A percentile compares a stretch with the other conserved stretches of the same genome.
phyloP scores from a whole-genome alignment of 2,329 filamentous ascomycete species.

The Chalara sp. region DNA sequence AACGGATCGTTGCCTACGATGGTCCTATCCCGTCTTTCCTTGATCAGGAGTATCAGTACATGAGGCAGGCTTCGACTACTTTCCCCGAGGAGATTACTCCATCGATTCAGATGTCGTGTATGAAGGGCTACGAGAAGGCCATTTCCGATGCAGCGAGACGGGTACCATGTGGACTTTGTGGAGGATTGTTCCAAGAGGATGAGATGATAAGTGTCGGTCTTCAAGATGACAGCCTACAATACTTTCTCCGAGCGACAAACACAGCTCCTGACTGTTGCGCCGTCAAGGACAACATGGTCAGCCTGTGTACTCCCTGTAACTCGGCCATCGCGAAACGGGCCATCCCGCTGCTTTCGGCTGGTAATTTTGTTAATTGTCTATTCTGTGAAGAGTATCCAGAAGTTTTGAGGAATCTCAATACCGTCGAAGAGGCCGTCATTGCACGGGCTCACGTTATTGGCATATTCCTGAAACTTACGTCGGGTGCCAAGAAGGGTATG shows the following conservation, averaged over 20 bases:
- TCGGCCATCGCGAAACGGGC: constrained; percentile 6
- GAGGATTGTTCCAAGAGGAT: constrained; percentile 5
- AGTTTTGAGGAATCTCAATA: constrained; percentile 7
- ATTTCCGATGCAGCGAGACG: constrained; percentile 7
- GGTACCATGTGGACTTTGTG: constrained; percentile 4
- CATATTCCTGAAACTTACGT: constrained; percentile 7
- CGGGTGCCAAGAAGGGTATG: constrained; percentile 2
- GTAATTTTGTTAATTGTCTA: constrained; percentile 7
- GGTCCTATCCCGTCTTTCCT: constrained; percentile 11
- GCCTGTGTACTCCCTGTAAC: constrained; percentile 5
- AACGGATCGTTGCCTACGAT: constrained; percentile 9
- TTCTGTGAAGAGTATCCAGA: constrained; percentile 8
- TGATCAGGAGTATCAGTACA: constrained; percentile 11
- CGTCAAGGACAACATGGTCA: constrained; percentile 6
- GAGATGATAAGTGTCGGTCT: constrained; percentile 4
- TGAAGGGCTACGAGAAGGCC: constrained; percentile 5
- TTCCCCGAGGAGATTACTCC: constrained; percentile 5
- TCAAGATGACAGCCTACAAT: constrained; percentile 1
- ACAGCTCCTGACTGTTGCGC: constrained; percentile 6
- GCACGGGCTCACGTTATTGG: constrained; percentile 5
- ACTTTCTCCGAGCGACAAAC: constrained; percentile 4
- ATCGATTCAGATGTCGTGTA: constrained; percentile 6
- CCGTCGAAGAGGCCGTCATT: constrained; percentile 6
- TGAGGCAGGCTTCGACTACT: constrained; percentile 8
- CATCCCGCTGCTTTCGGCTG: constrained; percentile 5